These are phyloP conservation scores for Chytridium lagenaria DNA, from an alignment of 371 early-diverging fungal genomes.

Conservation along the genomic window DNA sequence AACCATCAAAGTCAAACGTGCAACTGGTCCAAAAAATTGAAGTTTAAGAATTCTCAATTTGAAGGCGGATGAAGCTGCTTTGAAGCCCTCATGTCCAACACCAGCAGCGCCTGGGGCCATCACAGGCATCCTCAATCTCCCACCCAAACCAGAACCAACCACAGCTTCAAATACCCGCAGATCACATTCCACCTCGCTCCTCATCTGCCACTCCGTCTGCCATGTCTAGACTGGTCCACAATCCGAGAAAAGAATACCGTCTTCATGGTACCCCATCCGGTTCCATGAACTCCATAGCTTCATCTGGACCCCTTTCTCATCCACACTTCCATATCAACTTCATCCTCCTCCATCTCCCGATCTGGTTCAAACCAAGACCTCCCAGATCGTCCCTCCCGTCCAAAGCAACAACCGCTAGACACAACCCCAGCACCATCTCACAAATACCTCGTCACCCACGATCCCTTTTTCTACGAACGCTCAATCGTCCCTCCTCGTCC, in stretches of 20 bases:
- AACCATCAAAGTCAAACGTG: too few relatives aligned
- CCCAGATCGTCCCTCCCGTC: conserved; percentile 14
- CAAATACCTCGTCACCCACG: conserved; percentile 20
- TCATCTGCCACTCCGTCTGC: conserved; percentile 13
- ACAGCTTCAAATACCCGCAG: not conserved
- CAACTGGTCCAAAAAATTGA: too few relatives aligned
- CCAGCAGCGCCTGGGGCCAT: too few relatives aligned
- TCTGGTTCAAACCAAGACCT: not conserved
- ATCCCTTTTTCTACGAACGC: conserved; percentile 21
- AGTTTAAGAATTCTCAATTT: too few relatives aligned
- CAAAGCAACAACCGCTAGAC: not conserved
- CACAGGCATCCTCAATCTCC: not conserved
- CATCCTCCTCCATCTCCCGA: not conserved
- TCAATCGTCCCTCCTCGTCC: conserved; percentile 10
- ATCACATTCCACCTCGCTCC: conserved; percentile 1
- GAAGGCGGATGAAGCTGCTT: too few relatives aligned
- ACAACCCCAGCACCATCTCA: conserved; percentile 2
- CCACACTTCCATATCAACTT: not conserved
- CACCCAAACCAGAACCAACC: too few relatives aligned
- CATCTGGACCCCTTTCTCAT: not conserved
- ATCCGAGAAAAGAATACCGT: conserved; percentile 7
- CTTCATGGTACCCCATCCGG: not conserved
- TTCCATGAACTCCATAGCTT: not conserved
- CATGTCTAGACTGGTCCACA: not conserved
- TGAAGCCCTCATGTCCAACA: too few relatives aligned